Conservation (phyloP, 2,329 filamentous ascomycete species). For the Gnomoniopsis sp. region DNA sequence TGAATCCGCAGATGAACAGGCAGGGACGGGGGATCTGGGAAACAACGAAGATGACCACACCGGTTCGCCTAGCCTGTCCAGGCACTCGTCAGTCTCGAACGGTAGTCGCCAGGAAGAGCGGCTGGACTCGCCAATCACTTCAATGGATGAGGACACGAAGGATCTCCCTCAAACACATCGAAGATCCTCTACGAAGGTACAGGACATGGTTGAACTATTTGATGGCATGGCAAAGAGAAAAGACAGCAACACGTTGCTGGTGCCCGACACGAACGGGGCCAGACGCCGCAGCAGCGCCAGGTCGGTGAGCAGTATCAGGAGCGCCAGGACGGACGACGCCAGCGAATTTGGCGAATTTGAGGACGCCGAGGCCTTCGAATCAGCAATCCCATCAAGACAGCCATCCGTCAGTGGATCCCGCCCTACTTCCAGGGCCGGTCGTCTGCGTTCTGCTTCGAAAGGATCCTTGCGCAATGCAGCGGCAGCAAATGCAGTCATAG, state of each 20-base stretch:
- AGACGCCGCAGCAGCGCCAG: conserved; percentile 14
- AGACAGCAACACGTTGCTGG: conserved; percentile 4
- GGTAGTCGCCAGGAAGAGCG: conserved; percentile 29
- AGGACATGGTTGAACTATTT: conserved; percentile 47
- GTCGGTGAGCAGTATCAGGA: conserved; percentile 5
- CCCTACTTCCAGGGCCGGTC: conserved; percentile 1
- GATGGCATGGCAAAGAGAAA: conserved; percentile 38
- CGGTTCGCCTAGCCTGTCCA: conserved; percentile 10
- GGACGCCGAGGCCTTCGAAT: conserved; percentile 19
- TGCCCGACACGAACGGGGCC: neutral
- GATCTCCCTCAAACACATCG: conserved; percentile 22
- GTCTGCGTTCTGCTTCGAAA: conserved; percentile 7
- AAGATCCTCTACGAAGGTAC: conserved; percentile 42
- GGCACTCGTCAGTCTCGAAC: conserved; percentile 21
- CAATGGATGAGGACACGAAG: conserved; percentile 39
- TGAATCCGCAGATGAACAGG: neutral
- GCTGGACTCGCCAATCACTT: conserved; percentile 42
- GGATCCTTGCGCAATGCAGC: neutral
- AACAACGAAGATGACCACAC: neutral
- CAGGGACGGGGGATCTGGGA: neutral
- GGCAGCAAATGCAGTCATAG: neutral
- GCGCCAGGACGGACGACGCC: conserved; percentile 15
- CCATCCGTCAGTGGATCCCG: conserved; percentile 4
- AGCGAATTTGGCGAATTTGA: conserved; percentile 31
- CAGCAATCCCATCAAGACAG: conserved; percentile 11